Conservation (phyloP, 2,329 filamentous ascomycete species). For the Paradendryphiella salina region DNA sequence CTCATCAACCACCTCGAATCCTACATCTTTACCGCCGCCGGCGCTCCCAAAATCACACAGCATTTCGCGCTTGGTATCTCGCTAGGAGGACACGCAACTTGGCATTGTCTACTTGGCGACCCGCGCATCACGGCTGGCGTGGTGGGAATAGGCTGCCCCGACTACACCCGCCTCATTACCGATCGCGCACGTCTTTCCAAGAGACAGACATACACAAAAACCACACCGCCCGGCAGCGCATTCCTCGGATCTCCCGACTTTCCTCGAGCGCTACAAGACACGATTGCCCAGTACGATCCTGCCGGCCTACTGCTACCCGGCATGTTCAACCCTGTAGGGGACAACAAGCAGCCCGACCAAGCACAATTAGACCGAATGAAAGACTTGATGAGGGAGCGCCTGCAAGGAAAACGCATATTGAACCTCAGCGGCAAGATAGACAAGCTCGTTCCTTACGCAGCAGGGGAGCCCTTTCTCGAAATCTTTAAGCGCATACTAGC, state of each 20-base stretch:
- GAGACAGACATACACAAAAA: slow-evolving; percentile 61
- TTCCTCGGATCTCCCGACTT: slow-evolving; percentile 82
- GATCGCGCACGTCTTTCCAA: slow-evolving; percentile 76
- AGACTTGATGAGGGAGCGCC: slow-evolving; percentile 48
- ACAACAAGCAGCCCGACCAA: slow-evolving; percentile 36
- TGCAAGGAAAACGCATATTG: slow-evolving; percentile 49
- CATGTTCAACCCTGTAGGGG: slow-evolving; percentile 26
- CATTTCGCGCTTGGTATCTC: slow-evolving; percentile 82
- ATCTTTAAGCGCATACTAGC: slow-evolving; percentile 64
- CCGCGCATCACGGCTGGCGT: slow-evolving; percentile 77
- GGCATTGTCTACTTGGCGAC: slow-evolving; percentile 80
- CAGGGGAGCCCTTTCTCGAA: slow-evolving; percentile 62
- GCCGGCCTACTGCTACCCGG: slow-evolving; percentile 67
- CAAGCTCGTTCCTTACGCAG: slow-evolving; percentile 70
- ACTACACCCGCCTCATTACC: slow-evolving; percentile 78
- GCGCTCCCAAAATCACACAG: slow-evolving; percentile 54
- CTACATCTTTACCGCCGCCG: slow-evolving; percentile 65
- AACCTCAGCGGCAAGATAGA: slow-evolving; percentile 65
- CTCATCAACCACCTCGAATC: slow-evolving; percentile 78
- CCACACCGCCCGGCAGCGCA: slow-evolving; percentile 58
- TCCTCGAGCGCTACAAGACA: slow-evolving; percentile 66
- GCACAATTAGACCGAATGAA: slow-evolving; percentile 43
- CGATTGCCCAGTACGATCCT: slow-evolving; percentile 71
- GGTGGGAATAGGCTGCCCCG: slow-evolving; percentile 84
- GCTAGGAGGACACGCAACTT: slow-evolving; percentile 83